Percentiles rank a stretch among this genome's conserved stretches.
phyloP scores from a whole-genome alignment of 1,139 yeast species.

The Candida sp. region DNA sequence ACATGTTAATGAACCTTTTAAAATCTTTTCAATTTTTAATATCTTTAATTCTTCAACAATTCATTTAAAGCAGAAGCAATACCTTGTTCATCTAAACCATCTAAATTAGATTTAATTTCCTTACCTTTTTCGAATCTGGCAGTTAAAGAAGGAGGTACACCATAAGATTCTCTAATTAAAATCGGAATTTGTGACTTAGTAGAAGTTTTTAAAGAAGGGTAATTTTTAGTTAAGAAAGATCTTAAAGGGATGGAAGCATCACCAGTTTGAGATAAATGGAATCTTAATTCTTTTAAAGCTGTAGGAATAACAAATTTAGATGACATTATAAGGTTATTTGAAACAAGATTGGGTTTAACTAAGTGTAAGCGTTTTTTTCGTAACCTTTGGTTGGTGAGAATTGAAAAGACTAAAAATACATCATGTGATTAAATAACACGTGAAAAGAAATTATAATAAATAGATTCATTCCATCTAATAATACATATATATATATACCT shows the following conservation, averaged over 20 bases:
- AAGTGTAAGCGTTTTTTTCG: neutral
- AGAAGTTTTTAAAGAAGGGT: slow-evolving; percentile 55
- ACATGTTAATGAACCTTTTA: neutral
- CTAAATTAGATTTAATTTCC: slow-evolving; percentile 39
- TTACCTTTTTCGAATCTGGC: slow-evolving; percentile 62
- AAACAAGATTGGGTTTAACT: neutral
- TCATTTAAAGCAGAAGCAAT: slow-evolving; percentile 34
- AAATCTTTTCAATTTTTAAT: too few species aligned
- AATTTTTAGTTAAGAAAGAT: slow-evolving; percentile 57
- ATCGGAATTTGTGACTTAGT: slow-evolving; percentile 53
- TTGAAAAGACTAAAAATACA: too few species aligned
- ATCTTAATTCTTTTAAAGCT: slow-evolving; percentile 72
- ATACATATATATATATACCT: too few species aligned
- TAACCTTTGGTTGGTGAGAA: neutral
- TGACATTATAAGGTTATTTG: slow-evolving; percentile 27
- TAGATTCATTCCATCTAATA: too few species aligned
- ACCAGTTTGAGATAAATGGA: slow-evolving; percentile 76
- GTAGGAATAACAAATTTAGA: slow-evolving; percentile 59
- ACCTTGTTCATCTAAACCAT: slow-evolving; percentile 43
- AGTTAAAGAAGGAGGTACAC: slow-evolving; percentile 67
- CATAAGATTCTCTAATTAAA: slow-evolving; percentile 71
- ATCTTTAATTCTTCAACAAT: slow-evolving; percentile 25
- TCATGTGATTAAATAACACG: too few species aligned
- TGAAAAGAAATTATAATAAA: too few species aligned
- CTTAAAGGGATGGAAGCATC: slow-evolving; percentile 65